Evolutionary conservation across 441 rosid genomes (phyloP), one percentile per base, ranked within the genome.

Genomic region (Codiaeum variegatum): DNA sequence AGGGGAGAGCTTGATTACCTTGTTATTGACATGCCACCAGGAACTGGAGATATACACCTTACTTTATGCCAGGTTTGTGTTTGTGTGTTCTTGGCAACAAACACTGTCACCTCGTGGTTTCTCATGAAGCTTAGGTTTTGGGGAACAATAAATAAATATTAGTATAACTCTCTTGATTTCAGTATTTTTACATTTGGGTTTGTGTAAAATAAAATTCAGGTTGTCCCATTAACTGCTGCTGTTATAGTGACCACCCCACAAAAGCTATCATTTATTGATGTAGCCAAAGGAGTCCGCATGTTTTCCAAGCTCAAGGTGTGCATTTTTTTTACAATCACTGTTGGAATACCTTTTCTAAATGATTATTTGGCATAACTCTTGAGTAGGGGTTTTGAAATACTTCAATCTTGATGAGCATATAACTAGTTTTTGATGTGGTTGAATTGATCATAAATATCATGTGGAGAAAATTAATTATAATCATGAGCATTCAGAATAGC

Each of bases 1-100:
- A 94, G 98, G 98, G 98, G 97, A 79, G 98, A 94, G 89, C 87
- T 94, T 71, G 98, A 94, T 78, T 92, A 94, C 83, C 97, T 94
- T 79, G 87, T 94, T 29, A 86, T 94, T 61, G 98, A 94, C 88
- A 94, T 94, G 98, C 98, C 98, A 36, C 98, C 97, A 13, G 98
- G 98, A 85, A 94, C 98, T 67, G 98, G 98, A 66, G 98, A 94
- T 73, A 94, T 94, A 77, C 98, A 92, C 75, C 91, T 94, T 55
- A 92, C 97, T 55, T 80, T 94, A 80, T 94, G 98, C 86, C 98
- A 92, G 97, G 98, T 94, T 78, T 46, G 55, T 1, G 26, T 70
- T 69, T 42, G 51, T 28, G 26, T 49, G 40, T 58, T 63, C 24
- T 62, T 69, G 44, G 19, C n/a, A 2, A n/a, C 34, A 65, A 52